Percentiles rank a stretch among this genome's conserved stretches.
These are phyloP conservation scores for Phanerochaete sordida DNA, from an alignment of 768 basidiomycete genomes.

Conservation along the genomic window DNA sequence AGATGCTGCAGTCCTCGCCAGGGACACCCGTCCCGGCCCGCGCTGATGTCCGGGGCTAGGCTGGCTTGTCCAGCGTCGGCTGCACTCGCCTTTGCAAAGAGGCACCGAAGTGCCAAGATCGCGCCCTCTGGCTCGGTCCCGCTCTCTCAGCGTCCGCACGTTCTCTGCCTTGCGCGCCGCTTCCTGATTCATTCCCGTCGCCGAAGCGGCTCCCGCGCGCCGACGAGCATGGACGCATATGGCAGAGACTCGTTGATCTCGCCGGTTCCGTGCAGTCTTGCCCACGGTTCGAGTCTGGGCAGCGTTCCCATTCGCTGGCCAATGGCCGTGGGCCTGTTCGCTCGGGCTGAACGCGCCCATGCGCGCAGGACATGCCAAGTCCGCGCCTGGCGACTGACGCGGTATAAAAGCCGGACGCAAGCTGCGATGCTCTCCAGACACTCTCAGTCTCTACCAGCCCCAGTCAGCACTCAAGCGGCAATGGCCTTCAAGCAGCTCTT, in stretches of 20 bases:
- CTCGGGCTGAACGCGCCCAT: neutral
- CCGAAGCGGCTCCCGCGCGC: neutral
- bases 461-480: neutral
- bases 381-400: neutral
- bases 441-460: neutral
- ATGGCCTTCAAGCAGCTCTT: constrained; percentile 10
- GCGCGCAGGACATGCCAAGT: neutral
- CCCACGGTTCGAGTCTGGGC: neutral
- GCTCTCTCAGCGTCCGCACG: neutral
- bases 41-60: neutral
- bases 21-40: neutral
- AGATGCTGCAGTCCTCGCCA: neutral
- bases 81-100: neutral
- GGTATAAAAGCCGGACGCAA: neutral
- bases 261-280: neutral
- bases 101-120: neutral
- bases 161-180: neutral
- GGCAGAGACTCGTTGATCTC: neutral
- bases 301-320: neutral
- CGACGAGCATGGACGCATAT: neutral
- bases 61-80: neutral
- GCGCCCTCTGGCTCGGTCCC: neutral
- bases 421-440: neutral
- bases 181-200: neutral
- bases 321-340: neutral